Evolutionary conservation across 192 early-diverging fungal species (phyloP).

Genomic region (Spizellomyces sp.): DNA sequence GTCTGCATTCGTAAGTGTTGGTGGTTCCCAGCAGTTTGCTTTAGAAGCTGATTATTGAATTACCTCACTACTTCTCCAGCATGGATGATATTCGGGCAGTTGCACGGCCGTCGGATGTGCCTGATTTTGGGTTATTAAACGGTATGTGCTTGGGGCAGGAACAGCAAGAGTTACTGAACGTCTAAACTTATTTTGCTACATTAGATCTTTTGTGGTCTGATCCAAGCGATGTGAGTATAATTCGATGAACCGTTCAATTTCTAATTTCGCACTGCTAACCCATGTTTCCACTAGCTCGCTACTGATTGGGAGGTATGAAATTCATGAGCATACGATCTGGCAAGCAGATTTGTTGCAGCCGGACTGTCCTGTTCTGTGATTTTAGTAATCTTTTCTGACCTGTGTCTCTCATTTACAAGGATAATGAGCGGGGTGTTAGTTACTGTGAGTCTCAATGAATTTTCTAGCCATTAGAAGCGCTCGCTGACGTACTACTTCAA

Average conservation of each 20-base stretch:
- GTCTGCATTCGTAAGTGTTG: conserved; percentile 30
- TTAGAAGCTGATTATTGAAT: neutral
- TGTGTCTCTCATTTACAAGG: conserved; percentile 20
- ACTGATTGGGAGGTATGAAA: conserved; percentile 64
- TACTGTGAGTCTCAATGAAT: conserved; percentile 58
- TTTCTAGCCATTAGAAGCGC: no score
- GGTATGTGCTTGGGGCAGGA: conserved; percentile 11
- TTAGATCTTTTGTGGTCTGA: conserved; percentile 83
- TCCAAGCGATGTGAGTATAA: conserved; percentile 65
- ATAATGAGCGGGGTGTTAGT: conserved; percentile 95
- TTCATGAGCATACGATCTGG: no score
- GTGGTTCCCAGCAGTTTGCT: conserved; percentile 28
- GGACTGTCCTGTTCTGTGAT: no score
- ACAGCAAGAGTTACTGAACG: no score
- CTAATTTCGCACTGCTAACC: no score
- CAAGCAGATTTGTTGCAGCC: no score
- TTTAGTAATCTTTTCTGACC: no score
- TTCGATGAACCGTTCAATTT: conserved; percentile 37
- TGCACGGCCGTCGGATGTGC: conserved; percentile 83
- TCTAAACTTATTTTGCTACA: conserved; percentile 36
- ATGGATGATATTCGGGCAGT: conserved; percentile 89
- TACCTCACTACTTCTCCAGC: conserved; percentile 33
- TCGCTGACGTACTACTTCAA: no score
- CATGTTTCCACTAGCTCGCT: neutral
- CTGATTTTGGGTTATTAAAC: conserved; percentile 89